Base-by-base conservation (phyloP, 495 filamentous ascomycete genomes). In the Xylaria grammica region DNA sequence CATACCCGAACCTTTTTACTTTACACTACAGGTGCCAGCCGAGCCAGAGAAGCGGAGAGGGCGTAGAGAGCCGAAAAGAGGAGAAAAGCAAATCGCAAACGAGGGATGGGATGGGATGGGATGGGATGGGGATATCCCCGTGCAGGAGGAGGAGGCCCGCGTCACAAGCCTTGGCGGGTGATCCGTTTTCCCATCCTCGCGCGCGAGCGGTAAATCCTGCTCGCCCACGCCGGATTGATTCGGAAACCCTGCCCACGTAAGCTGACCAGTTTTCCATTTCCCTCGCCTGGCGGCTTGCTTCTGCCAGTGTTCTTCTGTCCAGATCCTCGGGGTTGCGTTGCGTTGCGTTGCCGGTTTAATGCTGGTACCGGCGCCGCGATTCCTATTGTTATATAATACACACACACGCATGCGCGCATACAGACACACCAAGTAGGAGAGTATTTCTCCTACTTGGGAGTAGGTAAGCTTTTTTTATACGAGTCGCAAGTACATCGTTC, bases 151-250 rank as follows among this genome's bases (percentile, higher is more conserved):
- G 29, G 26, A 30, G 26, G 8, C 38, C 54, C 56, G 56, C 56
- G 42, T 46, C 42, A 36, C 56, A 59, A 6, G 42, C 26, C 56
- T 59, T 59, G 56, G 56, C 56, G 56, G 54, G 42, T 19, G 54
- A 45, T 30, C 38, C 26, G 38, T 44, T n/a, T n/a, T n/a, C 54
- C 24, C 38, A 42, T 36, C 19, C 27, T 19, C 19, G 24, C 24
- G 52, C 20, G 32, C 19, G 24, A 42, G 52, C 20, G 32, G 32
- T 15, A 55, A 30, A 57, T 42, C 54, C 24, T 57, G 38, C 44
- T 59, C 42, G 56, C 42, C 29, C 56, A 32, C 56, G 15, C 56
- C 56, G 42, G 56, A 48, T 46, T 22, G 56, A 59, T 29, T 59
- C 42, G 56, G 56, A 48, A 48, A 24, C 56, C n/a, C n/a, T 24